These are phyloP conservation scores for Talaromyces sp. DNA, from an alignment of 2,329 filamentous ascomycete species.

Conservation along the genomic window DNA sequence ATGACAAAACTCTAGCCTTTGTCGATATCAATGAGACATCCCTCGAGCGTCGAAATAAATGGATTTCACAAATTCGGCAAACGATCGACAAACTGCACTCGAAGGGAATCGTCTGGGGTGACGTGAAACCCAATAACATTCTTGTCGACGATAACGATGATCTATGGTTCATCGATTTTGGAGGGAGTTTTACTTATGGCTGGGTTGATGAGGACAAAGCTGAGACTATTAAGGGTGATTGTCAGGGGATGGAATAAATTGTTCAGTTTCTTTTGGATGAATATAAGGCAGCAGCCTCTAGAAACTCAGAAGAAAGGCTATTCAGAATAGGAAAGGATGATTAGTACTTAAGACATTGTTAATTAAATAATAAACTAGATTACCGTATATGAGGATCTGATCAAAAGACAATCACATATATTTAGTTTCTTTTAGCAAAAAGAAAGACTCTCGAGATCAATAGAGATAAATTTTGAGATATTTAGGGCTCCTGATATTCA, in stretches of 20 bases:
- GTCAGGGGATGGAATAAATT: slow-evolving; percentile 1
- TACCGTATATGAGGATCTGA: too few species aligned
- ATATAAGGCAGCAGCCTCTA: background rate
- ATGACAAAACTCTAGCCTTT: background rate
- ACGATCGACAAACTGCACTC: background rate
- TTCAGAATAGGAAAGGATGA: too few species aligned
- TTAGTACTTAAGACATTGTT: too few species aligned
- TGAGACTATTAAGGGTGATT: slow-evolving; percentile 9
- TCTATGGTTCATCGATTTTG: slow-evolving; percentile 12
- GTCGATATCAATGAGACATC: background rate
- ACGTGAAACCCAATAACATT: slow-evolving; percentile 11
- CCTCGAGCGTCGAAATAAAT: background rate
- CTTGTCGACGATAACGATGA: slow-evolving; percentile 5
- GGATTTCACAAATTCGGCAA: slow-evolving; percentile 9
- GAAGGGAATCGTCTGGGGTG: slow-evolving; percentile 1
- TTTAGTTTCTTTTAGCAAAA: too few species aligned
- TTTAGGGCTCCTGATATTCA: too few species aligned
- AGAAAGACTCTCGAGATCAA: too few species aligned
- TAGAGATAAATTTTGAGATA: too few species aligned
- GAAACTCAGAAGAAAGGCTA: too few species aligned
- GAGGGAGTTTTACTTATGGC: slow-evolving; percentile 3
- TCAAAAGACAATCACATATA: too few species aligned
- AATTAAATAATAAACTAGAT: too few species aligned
- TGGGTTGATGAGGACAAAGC: slow-evolving; percentile 15
- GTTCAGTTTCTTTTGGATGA: background rate